These are phyloP conservation scores for Thelephora ganbajun DNA, from an alignment of 768 basidiomycete species.

Conservation along the genomic window DNA sequence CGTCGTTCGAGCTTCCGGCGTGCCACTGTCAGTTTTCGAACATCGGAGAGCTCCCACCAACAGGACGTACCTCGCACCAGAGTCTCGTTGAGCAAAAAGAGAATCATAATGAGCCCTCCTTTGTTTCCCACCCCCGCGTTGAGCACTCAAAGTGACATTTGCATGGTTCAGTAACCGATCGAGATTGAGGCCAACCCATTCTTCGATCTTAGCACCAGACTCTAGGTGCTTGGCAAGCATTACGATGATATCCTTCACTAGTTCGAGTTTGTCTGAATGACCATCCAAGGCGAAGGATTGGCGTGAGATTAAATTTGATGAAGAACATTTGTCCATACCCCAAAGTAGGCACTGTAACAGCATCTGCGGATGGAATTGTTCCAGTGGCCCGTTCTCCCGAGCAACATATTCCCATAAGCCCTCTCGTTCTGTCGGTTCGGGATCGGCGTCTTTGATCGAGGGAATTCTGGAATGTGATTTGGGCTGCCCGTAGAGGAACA, in stretches of 20 bases:
- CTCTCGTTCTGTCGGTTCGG: conserved; percentile 15
- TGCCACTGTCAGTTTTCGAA: conserved; percentile 13
- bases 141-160: not conserved
- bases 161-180: conserved; percentile 37
- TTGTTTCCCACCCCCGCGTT: too few relatives aligned
- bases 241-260: conserved; percentile 72
- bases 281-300: not conserved
- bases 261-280: conserved; percentile 58
- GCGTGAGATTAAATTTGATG: not conserved
- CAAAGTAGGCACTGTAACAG: conserved; percentile 83
- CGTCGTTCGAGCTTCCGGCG: conserved; percentile 22
- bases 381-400: conserved; percentile 70
- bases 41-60: not conserved
- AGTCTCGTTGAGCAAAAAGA: conserved; percentile 36
- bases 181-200: conserved; percentile 39
- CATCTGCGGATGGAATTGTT: conserved; percentile 90
- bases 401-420: conserved; percentile 77
- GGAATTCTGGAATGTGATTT: not conserved
- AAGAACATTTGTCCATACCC: conserved; percentile 33
- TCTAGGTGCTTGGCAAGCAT: conserved; percentile 40
- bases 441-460: conserved; percentile 6
- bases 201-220: conserved; percentile 14
- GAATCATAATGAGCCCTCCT: conserved; percentile 28
- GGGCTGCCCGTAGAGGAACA: conserved; percentile 62
- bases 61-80: conserved; percentile 30